phyloP scores from a whole-genome alignment of 2,329 filamentous ascomycete species.

The Aureobasidium sp. region DNA sequence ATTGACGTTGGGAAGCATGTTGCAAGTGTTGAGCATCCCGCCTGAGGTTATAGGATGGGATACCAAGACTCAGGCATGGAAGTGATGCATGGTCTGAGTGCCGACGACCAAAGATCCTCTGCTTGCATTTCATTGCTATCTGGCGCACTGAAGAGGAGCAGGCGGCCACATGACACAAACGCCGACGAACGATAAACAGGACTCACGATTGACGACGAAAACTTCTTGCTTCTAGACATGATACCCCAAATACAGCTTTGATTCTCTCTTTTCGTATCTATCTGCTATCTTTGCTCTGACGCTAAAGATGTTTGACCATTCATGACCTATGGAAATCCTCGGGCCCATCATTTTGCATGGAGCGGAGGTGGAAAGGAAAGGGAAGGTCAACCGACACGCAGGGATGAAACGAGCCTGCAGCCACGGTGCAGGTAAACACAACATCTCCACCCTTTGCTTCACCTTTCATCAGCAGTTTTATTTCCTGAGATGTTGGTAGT shows the following conservation, averaged over 20 bases:
- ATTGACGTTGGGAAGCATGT: constrained; percentile 65
- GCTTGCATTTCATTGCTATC: not conserved
- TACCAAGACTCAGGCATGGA: constrained; percentile 50
- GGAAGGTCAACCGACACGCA: not conserved
- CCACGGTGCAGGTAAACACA: not conserved
- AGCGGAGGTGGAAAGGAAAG: not conserved
- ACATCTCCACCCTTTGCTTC: not conserved
- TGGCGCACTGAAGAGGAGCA: not conserved
- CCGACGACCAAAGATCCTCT: not conserved
- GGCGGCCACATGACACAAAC: not conserved
- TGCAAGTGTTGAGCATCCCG: constrained; percentile 58
- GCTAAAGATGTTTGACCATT: not conserved
- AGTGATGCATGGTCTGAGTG: not conserved
- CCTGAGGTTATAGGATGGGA: constrained; percentile 58
- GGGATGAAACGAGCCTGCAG: not conserved
- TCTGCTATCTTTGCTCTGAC: not conserved
- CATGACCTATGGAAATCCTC: not conserved
- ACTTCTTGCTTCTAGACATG: not conserved
- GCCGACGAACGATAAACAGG: not conserved
- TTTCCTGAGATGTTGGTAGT: not conserved
- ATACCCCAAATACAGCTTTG: not conserved
- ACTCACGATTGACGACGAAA: not conserved
- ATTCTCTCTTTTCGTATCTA: not conserved
- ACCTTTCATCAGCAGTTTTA: not conserved
- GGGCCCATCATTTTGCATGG: not conserved